These are phyloP conservation scores for Linderniella brevidens DNA, from an alignment of 257 asterid genomes.

Conservation along the genomic window DNA sequence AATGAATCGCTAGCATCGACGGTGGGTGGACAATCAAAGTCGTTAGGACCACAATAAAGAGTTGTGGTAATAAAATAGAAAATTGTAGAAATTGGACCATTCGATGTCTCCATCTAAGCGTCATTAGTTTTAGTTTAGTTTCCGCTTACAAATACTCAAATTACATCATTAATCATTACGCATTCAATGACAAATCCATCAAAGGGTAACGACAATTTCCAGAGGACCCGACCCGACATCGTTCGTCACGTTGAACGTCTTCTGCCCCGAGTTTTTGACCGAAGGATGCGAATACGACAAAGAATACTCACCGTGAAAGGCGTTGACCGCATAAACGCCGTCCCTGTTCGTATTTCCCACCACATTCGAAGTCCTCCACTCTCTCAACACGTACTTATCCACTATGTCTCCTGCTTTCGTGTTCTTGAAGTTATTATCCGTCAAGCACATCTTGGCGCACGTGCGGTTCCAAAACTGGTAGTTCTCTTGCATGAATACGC, in stretches of 20 bases:
- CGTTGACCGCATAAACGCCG: constrained; percentile 14
- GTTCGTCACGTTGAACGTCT: constrained; percentile 6
- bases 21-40: too few relatives aligned
- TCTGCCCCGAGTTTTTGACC: neutral
- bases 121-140: too few relatives aligned
- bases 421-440: constrained; percentile 24
- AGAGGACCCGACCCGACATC: constrained; percentile 6
- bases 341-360: constrained; percentile 15
- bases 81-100: too few relatives aligned
- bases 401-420: constrained; percentile 29
- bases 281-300: constrained; percentile 17
- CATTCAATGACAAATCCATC: neutral
- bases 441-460: constrained; percentile 20
- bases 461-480: neutral
- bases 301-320: constrained; percentile 30
- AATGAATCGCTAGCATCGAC: too few relatives aligned
- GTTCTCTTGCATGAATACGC: constrained; percentile 10
- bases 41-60: too few relatives aligned
- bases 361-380: constrained; percentile 26
- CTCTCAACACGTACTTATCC: constrained; percentile 23
- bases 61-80: too few relatives aligned
- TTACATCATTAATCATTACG: too few relatives aligned
- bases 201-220: constrained; percentile 1
- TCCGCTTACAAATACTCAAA: too few relatives aligned
- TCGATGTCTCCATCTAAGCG: too few relatives aligned